Conservation (phyloP, 495 filamentous ascomycete species). For the Trypethelium eluteriae region DNA sequence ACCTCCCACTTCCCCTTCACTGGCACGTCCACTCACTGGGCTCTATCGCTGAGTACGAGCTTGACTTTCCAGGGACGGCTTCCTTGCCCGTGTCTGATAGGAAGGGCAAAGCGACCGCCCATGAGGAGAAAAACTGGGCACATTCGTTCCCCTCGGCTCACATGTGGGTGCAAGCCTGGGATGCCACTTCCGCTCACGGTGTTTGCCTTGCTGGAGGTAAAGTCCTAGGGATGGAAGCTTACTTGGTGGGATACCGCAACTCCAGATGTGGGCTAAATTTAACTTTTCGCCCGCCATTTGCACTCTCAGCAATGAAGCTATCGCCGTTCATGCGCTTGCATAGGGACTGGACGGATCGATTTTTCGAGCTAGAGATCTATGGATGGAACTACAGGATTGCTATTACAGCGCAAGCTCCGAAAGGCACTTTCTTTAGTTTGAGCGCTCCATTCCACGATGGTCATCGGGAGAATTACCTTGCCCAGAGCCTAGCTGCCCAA, state of each 20-base stretch:
- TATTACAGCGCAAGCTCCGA: slow-evolving; percentile 33
- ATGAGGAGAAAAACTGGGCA: slow-evolving; percentile 46
- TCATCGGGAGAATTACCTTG: slow-evolving; percentile 36
- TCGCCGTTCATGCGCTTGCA: slow-evolving; percentile 34
- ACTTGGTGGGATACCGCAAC: slow-evolving; percentile 38
- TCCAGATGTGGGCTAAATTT: slow-evolving; percentile 24
- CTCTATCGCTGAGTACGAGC: slow-evolving; percentile 32
- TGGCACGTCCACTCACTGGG: slow-evolving; percentile 44
- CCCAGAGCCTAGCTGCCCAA: slow-evolving; percentile 39
- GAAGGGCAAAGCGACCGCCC: slow-evolving; percentile 33
- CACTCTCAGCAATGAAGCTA: slow-evolving; percentile 23
- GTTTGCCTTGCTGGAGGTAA: slow-evolving; percentile 40
- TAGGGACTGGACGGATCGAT: slow-evolving; percentile 31
- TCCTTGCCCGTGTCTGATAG: slow-evolving; percentile 23
- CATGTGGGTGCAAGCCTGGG: slow-evolving; percentile 39
- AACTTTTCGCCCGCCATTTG: slow-evolving; percentile 34
- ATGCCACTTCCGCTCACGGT: slow-evolving; percentile 19
- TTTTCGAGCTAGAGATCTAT: slow-evolving; percentile 27
- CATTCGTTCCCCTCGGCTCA: slow-evolving; percentile 39
- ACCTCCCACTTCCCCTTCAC: slow-evolving; percentile 41
- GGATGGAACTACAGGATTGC: slow-evolving; percentile 32
- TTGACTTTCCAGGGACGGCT: slow-evolving; percentile 25
- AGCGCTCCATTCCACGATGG: slow-evolving; percentile 37
- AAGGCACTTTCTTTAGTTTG: slow-evolving; percentile 37
- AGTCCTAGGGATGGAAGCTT: slow-evolving; percentile 41